phyloP scores from a whole-genome alignment of 208 protist genomes.

The Polymyxa betae region DNA sequence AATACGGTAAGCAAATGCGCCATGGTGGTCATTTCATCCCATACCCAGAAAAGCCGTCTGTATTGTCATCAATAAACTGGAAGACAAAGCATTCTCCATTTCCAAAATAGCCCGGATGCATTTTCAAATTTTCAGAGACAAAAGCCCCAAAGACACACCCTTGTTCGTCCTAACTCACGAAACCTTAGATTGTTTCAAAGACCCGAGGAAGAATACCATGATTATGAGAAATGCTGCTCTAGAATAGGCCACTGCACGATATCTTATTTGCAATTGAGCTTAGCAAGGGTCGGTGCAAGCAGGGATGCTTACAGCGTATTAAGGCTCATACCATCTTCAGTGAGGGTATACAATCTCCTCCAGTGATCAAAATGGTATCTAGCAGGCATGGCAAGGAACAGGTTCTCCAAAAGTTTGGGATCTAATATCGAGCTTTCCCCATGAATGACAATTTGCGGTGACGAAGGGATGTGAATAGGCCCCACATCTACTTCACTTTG shows the following conservation, averaged over 20 bases:
- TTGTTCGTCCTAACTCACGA: background rate
- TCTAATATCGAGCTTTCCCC: background rate
- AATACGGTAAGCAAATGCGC: too few relatives aligned
- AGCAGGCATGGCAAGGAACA: background rate
- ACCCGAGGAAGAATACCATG: background rate
- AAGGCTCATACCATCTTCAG: constrained; percentile 27
- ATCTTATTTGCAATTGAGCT: background rate
- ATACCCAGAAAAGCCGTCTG: background rate
- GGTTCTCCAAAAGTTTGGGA: background rate
- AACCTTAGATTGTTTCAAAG: background rate
- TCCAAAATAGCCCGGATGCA: constrained; percentile 20
- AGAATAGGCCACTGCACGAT: background rate
- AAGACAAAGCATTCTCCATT: background rate
- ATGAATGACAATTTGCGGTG: background rate
- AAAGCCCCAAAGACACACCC: background rate
- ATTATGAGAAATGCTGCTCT: background rate
- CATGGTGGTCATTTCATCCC: too few relatives aligned
- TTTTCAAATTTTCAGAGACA: background rate
- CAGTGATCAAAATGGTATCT: background rate
- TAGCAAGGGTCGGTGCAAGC: background rate
- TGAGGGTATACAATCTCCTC: background rate
- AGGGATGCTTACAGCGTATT: background rate
- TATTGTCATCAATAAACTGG: background rate
- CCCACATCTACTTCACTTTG: too few relatives aligned
- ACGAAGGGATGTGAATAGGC: too few relatives aligned